These are phyloP conservation scores for Irpex rosettiformis DNA, from an alignment of 1,284 basidiomycete genomes.

Conservation along the genomic window DNA sequence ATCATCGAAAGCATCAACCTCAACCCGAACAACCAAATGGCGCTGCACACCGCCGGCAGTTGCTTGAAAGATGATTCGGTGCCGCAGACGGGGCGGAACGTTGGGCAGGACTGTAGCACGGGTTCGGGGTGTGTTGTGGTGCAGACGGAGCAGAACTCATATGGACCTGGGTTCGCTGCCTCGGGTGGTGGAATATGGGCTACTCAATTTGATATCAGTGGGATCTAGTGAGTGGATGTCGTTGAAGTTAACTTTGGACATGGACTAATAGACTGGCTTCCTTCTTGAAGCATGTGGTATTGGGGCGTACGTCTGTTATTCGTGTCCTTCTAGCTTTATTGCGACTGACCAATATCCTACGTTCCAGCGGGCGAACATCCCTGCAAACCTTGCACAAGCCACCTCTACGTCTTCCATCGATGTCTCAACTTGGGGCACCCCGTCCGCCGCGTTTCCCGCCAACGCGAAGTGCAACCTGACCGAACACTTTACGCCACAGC, in stretches of 20 bases:
- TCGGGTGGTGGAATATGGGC: conserved; percentile 76
- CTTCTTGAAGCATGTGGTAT: conserved; percentile 58
- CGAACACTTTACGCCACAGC: conserved; percentile 48
- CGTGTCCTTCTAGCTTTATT: not conserved
- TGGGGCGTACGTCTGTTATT: conserved; percentile 54
- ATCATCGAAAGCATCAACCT: conserved; percentile 42
- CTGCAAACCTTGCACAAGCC: conserved; percentile 36
- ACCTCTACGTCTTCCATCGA: conserved; percentile 44
- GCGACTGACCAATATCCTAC: conserved; percentile 1
- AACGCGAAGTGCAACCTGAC: conserved; percentile 40
- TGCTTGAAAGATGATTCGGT: conserved; percentile 27
- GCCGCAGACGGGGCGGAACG: conserved; percentile 26
- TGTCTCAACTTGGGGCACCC: conserved; percentile 47
- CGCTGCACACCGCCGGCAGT: conserved; percentile 47
- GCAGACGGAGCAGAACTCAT: conserved; percentile 59
- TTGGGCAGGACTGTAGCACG: conserved; percentile 43
- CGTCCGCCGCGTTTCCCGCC: conserved; percentile 48
- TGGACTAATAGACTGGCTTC: not conserved
- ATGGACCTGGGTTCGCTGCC: conserved; percentile 50
- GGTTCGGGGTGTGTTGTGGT: conserved; percentile 60
- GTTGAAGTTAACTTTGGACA: conserved; percentile 9
- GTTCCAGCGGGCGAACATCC: conserved; percentile 37
- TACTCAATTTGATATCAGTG: conserved; percentile 59
- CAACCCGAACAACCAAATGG: conserved; percentile 50
- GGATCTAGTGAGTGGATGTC: conserved; percentile 50